These are phyloP conservation scores for Steccherinum ochraceum DNA, from an alignment of 768 basidiomycete genomes.

Conservation along the genomic window DNA sequence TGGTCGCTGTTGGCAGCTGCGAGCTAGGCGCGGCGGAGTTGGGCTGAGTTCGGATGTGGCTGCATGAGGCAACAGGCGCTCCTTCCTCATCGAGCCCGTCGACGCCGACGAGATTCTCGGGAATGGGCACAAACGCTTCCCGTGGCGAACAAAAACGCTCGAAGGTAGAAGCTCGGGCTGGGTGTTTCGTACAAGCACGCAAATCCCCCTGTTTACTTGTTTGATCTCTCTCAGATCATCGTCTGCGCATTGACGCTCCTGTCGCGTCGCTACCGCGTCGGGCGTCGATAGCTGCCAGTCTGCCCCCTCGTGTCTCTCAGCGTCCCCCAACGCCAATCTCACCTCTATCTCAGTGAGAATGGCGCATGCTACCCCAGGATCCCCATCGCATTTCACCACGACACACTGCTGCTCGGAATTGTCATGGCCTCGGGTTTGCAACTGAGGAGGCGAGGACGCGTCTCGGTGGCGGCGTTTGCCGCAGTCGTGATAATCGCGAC, in stretches of 20 bases:
- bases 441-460: neutral
- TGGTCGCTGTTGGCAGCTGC: constrained; percentile 8
- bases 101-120: constrained; percentile 1
- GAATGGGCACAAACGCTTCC: neutral
- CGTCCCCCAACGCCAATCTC: neutral
- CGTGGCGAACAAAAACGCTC: no score
- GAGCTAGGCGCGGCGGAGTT: constrained; percentile 2
- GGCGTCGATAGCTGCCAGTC: neutral
- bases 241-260: neutral
- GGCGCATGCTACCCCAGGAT: no score
- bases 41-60: constrained; percentile 7
- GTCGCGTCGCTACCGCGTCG: neutral
- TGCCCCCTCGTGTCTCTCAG: no score
- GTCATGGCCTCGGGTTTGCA: neutral
- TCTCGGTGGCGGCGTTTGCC: neutral
- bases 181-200: neutral
- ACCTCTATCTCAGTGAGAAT: no score
- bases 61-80: neutral
- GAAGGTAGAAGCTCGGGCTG: no score
- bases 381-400: neutral
- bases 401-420: neutral
- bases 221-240: no score
- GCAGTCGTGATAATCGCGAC: neutral
- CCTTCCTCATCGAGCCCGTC: neutral
- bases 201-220: neutral